Evolutionary conservation across 2,329 filamentous ascomycete genomes (phyloP).

Genomic region (Zasmidium citrigriseum): DNA sequence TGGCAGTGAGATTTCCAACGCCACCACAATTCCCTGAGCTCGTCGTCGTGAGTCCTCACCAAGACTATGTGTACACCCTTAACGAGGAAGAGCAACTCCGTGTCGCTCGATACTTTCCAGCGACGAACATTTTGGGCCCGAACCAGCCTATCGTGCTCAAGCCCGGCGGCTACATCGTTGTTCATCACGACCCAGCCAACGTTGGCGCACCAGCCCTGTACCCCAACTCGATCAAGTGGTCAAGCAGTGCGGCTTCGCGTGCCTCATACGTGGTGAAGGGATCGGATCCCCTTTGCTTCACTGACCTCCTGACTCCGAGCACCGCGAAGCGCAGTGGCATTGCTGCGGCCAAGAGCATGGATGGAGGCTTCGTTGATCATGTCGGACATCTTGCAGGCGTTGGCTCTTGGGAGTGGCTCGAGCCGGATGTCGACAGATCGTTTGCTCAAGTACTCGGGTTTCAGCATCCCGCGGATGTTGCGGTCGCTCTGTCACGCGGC

Average conservation of each 20-base stretch:
- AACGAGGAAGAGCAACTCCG: background rate
- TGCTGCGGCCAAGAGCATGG: background rate
- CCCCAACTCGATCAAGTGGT: constrained; percentile 1
- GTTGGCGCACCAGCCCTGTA: background rate
- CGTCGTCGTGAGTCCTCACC: background rate
- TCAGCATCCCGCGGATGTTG: background rate
- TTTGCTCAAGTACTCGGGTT: background rate
- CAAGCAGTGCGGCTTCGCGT: background rate
- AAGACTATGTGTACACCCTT: background rate
- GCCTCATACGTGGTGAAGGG: background rate
- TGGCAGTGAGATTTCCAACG: constrained; percentile 2
- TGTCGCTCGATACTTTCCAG: constrained; percentile 4
- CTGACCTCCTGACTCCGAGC: background rate
- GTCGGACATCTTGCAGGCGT: background rate
- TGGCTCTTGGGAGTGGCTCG: background rate
- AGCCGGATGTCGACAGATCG: background rate
- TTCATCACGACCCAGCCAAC: constrained; percentile 2
- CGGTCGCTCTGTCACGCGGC: background rate
- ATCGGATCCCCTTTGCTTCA: background rate
- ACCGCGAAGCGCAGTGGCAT: background rate
- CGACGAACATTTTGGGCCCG: background rate
- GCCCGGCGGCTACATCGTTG: background rate
- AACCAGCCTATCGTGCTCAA: background rate
- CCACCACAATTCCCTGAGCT: background rate
- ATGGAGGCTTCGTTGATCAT: background rate